Conservation (phyloP, 2,329 filamentous ascomycete species). For the Neurospora sp. region DNA sequence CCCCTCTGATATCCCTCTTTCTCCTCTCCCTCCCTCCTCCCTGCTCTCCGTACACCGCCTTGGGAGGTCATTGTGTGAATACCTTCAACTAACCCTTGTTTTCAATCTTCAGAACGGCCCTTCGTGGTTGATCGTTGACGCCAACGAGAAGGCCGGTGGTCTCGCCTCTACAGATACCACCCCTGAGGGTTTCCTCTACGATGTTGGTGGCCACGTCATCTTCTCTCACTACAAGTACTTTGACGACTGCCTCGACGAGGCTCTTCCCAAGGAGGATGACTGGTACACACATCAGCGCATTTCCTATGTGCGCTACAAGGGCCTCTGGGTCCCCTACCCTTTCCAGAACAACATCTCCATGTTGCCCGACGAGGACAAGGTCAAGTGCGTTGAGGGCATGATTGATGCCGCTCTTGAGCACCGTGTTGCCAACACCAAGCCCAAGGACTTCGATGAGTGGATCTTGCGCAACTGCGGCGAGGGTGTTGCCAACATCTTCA, state of each 20-base stretch:
- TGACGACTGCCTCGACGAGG: slow-evolving; percentile 96
- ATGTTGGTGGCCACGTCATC: slow-evolving; percentile 96
- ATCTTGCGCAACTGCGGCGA: slow-evolving; percentile 85
- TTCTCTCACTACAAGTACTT: slow-evolving; percentile 99
- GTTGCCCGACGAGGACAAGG: slow-evolving; percentile 94
- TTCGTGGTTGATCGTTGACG: slow-evolving; percentile 94
- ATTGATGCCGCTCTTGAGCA: slow-evolving; percentile 87
- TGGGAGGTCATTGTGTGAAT: slow-evolving; percentile 16
- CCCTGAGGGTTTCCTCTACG: slow-evolving; percentile 95
- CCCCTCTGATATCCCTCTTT: not conserved
- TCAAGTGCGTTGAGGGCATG: slow-evolving; percentile 86
- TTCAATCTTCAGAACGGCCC: slow-evolving; percentile 58
- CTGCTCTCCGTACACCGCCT: not conserved
- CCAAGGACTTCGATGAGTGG: slow-evolving; percentile 97
- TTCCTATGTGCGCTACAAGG: slow-evolving; percentile 97
- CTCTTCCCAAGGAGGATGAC: slow-evolving; percentile 83
- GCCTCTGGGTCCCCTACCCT: slow-evolving; percentile 93
- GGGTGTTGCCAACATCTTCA: slow-evolving; percentile 90
- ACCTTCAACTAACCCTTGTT: not conserved
- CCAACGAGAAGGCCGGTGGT: slow-evolving; percentile 84
- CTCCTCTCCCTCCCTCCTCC: not conserved
- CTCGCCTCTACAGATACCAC: slow-evolving; percentile 93
- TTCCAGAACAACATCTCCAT: slow-evolving; percentile 99
- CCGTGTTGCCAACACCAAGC: slow-evolving; percentile 81
- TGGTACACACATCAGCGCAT: slow-evolving; percentile 98